Conservation (phyloP, 208 protist species). For the Acanthamoeba lenticulata region DNA sequence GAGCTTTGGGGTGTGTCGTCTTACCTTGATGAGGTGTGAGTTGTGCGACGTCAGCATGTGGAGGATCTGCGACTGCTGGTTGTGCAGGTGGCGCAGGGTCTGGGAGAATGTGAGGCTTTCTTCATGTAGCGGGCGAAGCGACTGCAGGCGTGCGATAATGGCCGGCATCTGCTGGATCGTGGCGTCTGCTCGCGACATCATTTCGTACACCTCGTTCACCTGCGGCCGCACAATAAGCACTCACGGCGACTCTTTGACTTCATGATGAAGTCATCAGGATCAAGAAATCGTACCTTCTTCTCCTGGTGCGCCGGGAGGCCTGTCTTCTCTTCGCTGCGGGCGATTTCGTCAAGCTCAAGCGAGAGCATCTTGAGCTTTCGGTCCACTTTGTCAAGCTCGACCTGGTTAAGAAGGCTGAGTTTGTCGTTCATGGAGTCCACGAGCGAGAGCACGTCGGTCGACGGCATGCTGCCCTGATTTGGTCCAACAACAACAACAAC, state of each 20-base stretch:
- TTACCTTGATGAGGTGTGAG: slow-evolving; percentile 29
- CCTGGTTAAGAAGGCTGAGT: slow-evolving; percentile 39
- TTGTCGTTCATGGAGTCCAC: slow-evolving; percentile 53
- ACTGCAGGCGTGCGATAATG: slow-evolving; percentile 56
- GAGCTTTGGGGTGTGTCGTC: background rate
- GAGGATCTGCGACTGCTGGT: slow-evolving; percentile 48
- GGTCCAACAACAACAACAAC: background rate
- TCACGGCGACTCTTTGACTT: background rate
- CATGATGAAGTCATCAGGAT: background rate
- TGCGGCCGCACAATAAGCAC: background rate
- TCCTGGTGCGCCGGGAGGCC: slow-evolving; percentile 53
- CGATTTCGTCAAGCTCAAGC: slow-evolving; percentile 53
- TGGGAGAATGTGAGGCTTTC: slow-evolving; percentile 64
- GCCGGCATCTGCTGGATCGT: slow-evolving; percentile 49
- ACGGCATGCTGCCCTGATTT: background rate
- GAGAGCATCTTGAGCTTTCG: slow-evolving; percentile 69
- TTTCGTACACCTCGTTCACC: slow-evolving; percentile 68
- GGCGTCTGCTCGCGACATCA: slow-evolving; percentile 64
- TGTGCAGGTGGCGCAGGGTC: slow-evolving; percentile 17
- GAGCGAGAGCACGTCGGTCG: slow-evolving; percentile 24
- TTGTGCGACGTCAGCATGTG: slow-evolving; percentile 61
- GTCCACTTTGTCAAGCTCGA: slow-evolving; percentile 52
- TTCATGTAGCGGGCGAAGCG: slow-evolving; percentile 52
- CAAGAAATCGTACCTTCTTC: slow-evolving; percentile 16
- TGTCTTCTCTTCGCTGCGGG: slow-evolving; percentile 33